These are phyloP conservation scores for Pythium scleroteichum DNA, from an alignment of 352 stramenopile species.

Conservation along the genomic window DNA sequence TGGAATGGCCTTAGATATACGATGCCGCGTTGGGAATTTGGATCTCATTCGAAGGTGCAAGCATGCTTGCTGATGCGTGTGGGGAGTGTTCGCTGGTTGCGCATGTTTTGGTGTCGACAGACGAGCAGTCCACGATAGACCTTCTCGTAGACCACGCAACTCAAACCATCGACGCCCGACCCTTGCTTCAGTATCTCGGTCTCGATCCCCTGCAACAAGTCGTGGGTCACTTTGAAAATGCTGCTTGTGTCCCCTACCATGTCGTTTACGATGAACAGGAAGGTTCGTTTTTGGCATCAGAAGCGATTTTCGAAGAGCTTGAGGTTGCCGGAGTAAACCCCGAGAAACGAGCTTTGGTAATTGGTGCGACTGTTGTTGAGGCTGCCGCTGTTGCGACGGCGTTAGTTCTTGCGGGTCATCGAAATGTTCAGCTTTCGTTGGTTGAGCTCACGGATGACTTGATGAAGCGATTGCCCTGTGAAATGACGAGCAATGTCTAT, in stretches of 20 bases:
- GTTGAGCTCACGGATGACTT: constrained; percentile 43
- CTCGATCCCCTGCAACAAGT: constrained; percentile 38
- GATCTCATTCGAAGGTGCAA: constrained; percentile 18
- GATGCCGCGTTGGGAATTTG: constrained; percentile 9
- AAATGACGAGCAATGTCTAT: constrained; percentile 50
- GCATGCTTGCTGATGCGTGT: background rate
- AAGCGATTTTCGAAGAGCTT: constrained; percentile 46
- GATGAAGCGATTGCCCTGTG: constrained; percentile 36
- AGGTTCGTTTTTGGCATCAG: constrained; percentile 36
- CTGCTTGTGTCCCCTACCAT: constrained; percentile 53
- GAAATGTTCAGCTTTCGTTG: constrained; percentile 39
- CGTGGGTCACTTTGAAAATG: constrained; percentile 54
- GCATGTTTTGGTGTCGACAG: constrained; percentile 25
- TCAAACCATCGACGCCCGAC: constrained; percentile 58
- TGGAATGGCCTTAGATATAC: constrained; percentile 8
- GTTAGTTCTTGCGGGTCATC: constrained; percentile 42
- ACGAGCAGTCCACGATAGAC: constrained; percentile 13
- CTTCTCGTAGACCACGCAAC: constrained; percentile 33
- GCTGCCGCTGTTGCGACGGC: constrained; percentile 64
- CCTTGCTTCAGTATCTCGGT: constrained; percentile 51
- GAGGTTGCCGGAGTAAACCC: constrained; percentile 43
- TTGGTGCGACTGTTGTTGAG: constrained; percentile 47
- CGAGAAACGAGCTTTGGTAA: constrained; percentile 39
- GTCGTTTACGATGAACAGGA: constrained; percentile 43
- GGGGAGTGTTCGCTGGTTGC: background rate